Evolutionary conservation across 305 asterid genomes (phyloP).

Genomic region (Solanum hybrid): DNA sequence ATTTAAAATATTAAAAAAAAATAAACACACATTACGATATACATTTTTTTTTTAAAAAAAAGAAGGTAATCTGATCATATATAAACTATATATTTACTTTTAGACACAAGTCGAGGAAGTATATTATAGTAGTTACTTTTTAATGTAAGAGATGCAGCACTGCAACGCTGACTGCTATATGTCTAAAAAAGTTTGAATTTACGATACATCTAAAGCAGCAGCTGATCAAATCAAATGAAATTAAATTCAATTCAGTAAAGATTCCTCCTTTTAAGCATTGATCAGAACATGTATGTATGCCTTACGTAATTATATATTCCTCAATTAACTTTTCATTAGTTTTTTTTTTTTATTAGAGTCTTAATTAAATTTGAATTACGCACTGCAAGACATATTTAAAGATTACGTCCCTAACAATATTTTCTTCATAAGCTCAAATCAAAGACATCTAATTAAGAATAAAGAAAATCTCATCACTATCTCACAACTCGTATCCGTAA

Average conservation of each 20-base stretch:
- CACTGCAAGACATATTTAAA: accelerated
- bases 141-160: background rate
- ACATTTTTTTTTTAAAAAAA: too few relatives aligned
- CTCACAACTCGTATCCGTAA: too few relatives aligned
- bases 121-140: background rate
- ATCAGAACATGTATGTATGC: background rate
- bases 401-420: too few relatives aligned
- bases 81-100: too few relatives aligned
- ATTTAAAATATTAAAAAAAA: too few relatives aligned
- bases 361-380: too few relatives aligned
- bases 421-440: too few relatives aligned
- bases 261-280: background rate
- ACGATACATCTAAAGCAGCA: background rate
- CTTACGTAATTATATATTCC: background rate
- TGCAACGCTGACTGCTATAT: background rate
- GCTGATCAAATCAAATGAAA: background rate
- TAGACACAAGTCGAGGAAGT: background rate
- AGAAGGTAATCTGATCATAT: background rate
- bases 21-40: too few relatives aligned
- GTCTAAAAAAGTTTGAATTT: background rate
- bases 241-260: background rate
- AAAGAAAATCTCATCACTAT: too few relatives aligned
- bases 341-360: too few relatives aligned
- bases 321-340: background rate
- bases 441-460: too few relatives aligned